A percentile compares a stretch with the other conserved stretches of the same genome.
These are phyloP conservation scores for Lactuca saligna DNA, from an alignment of 129 eudicot species.

Conservation along the genomic window DNA sequence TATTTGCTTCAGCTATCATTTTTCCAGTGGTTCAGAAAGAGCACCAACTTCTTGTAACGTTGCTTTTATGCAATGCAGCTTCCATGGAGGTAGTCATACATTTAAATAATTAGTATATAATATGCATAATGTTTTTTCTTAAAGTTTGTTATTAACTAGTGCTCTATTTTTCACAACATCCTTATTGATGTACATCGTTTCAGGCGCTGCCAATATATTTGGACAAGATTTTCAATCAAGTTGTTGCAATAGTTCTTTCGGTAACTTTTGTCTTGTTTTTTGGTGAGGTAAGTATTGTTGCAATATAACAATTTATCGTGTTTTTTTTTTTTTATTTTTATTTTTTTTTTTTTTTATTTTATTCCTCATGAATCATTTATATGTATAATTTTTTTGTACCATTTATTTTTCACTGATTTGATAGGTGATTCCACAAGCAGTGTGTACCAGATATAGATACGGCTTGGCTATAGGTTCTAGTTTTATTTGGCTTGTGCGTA, in stretches of 20 bases:
- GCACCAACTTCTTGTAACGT: conserved; percentile 93
- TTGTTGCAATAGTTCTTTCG: conserved; percentile 81
- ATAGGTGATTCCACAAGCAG: conserved; percentile 97
- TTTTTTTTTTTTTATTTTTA: neutral
- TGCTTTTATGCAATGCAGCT: conserved; percentile 97
- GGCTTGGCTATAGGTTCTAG: conserved; percentile 96
- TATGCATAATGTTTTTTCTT: no score
- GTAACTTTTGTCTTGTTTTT: conserved; percentile 91
- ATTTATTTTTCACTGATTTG: conserved; percentile 16
- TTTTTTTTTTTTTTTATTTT: neutral
- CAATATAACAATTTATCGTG: neutral
- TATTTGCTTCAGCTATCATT: conserved; percentile 65
- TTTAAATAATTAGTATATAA: neutral
- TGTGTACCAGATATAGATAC: conserved; percentile 93
- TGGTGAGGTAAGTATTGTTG: conserved; percentile 64
- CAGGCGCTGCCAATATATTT: conserved; percentile 95
- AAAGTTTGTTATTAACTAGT: neutral
- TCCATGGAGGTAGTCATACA: conserved; percentile 83
- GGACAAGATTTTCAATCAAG: conserved; percentile 88
- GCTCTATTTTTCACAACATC: neutral
- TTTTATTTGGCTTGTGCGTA: conserved; percentile 83
- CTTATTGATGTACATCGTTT: conserved; percentile 23
- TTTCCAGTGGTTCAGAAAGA: conserved; percentile 96
- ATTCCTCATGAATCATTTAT: neutral
- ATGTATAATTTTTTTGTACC: conserved; percentile 16